Evolutionary conservation across 2,329 filamentous ascomycete species (phyloP).

Genomic region (Clarireedia homoeocarpa): DNA sequence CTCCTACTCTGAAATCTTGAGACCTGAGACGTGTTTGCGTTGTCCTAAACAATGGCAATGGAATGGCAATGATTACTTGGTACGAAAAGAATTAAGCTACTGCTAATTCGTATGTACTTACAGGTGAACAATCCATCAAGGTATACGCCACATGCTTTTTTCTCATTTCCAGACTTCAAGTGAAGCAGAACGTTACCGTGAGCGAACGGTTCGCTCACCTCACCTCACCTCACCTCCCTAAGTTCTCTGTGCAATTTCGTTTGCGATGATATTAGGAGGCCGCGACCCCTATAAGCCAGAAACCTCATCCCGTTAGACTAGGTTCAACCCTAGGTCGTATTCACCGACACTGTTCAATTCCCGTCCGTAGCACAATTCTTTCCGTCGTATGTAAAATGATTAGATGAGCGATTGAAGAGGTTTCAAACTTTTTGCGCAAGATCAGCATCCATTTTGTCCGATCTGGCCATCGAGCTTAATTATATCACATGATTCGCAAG

Average conservation of each 20-base stretch:
- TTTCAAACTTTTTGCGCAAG: slow-evolving; percentile 1
- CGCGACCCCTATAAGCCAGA: neutral
- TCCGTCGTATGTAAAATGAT: slow-evolving; percentile 6
- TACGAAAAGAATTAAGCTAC: too few species aligned
- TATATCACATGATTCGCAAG: slow-evolving; percentile 5
- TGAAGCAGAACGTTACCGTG: neutral
- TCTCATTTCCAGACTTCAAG: neutral
- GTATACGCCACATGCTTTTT: neutral
- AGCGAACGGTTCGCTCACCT: neutral
- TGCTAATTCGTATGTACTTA: neutral
- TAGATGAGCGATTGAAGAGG: neutral
- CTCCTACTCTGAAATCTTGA: neutral
- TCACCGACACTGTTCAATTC: neutral
- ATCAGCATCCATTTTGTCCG: slow-evolving; percentile 1
- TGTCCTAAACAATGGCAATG: neutral
- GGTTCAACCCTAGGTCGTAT: neutral
- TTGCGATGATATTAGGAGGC: neutral
- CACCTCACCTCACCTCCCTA: too few species aligned
- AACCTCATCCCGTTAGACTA: neutral
- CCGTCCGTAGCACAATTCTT: neutral
- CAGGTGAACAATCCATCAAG: neutral
- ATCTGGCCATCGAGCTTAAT: neutral
- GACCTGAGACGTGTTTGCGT: neutral
- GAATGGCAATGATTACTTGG: neutral
- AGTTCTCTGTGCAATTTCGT: neutral